phyloP scores from a whole-genome alignment of 2,329 filamentous ascomycete species.

The Macrophomina pseudophaseolina region DNA sequence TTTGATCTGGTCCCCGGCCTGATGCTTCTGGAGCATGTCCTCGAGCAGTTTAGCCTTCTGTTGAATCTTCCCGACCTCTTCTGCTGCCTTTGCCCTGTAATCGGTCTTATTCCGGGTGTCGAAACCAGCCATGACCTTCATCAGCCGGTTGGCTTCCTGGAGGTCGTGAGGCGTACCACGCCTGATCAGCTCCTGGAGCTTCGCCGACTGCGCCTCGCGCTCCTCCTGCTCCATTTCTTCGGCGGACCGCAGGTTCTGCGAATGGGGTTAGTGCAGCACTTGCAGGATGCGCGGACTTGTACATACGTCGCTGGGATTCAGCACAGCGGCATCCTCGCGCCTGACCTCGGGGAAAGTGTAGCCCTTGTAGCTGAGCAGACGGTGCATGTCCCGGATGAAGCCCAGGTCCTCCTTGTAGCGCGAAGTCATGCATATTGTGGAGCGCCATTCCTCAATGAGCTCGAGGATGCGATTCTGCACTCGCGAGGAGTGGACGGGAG shows the following conservation, averaged over 20 bases:
- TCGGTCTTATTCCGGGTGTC: constrained; percentile 96
- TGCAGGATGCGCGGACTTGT: background rate
- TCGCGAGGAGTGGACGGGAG: constrained; percentile 81
- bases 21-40: constrained; percentile 86
- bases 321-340: constrained; percentile 89
- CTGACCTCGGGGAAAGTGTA: constrained; percentile 94
- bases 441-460: constrained; percentile 96
- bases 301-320: constrained; percentile 95
- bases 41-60: constrained; percentile 92
- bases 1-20: constrained; percentile 77
- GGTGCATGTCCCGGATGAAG: constrained; percentile 97
- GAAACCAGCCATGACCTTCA: constrained; percentile 99
- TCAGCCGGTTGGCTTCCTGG: constrained; percentile 94
- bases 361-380: constrained; percentile 92
- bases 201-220: constrained; percentile 92
- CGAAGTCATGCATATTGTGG: constrained; percentile 97
- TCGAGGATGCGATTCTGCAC: constrained; percentile 94
- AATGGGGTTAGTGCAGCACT: constrained; percentile 31
- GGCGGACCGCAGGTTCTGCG: constrained; percentile 87
- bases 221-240: constrained; percentile 99
- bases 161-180: constrained; percentile 89
- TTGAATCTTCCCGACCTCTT: constrained; percentile 92
- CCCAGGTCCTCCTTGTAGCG: constrained; percentile 96
- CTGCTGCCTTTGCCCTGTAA: constrained; percentile 95
- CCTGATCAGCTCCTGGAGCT: constrained; percentile 94